Evolutionary conservation across 164 flowering plant genomes (phyloP).

Genomic region (Piper longum): DNA sequence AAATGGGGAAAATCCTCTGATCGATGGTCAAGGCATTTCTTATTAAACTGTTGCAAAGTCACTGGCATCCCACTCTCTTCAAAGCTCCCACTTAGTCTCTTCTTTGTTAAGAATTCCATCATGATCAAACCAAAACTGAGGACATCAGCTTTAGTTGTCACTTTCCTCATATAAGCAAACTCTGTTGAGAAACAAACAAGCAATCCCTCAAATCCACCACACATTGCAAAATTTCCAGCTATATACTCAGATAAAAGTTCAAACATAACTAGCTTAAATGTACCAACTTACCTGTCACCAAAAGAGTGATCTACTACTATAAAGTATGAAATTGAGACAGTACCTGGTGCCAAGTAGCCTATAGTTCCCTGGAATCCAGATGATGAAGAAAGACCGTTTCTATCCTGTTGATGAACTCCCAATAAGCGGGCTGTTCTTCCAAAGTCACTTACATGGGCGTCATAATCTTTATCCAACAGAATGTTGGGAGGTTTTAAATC

Average conservation of each 20-base stretch:
- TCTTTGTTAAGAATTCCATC: slow-evolving; percentile 60
- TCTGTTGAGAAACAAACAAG: slow-evolving; percentile 22
- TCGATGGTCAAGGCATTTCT: slow-evolving; percentile 31
- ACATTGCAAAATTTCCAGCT: no score
- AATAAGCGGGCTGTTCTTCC: slow-evolving; percentile 81
- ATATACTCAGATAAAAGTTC: not conserved
- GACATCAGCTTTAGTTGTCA: slow-evolving; percentile 67
- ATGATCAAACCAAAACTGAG: slow-evolving; percentile 70
- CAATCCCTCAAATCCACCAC: no score
- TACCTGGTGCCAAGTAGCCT: slow-evolving; percentile 94
- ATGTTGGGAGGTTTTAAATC: slow-evolving; percentile 64
- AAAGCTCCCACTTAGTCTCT: slow-evolving; percentile 54
- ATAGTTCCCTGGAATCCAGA: slow-evolving; percentile 75
- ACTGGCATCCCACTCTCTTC: slow-evolving; percentile 34
- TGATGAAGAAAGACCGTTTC: slow-evolving; percentile 21
- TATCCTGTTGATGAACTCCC: slow-evolving; percentile 40
- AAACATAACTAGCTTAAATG: no score
- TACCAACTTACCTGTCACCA: not conserved
- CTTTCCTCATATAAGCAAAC: slow-evolving; percentile 65
- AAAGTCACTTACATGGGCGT: slow-evolving; percentile 79
- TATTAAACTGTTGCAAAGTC: slow-evolving; percentile 28
- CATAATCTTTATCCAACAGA: slow-evolving; percentile 35
- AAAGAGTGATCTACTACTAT: not conserved
- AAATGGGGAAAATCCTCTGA: slow-evolving; percentile 15
- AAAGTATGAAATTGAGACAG: not conserved